A percentile compares a stretch with the other conserved stretches of the same genome.
Conservation (phyloP, 352 stramenopile species). For the Blastocystis sp. region DNA sequence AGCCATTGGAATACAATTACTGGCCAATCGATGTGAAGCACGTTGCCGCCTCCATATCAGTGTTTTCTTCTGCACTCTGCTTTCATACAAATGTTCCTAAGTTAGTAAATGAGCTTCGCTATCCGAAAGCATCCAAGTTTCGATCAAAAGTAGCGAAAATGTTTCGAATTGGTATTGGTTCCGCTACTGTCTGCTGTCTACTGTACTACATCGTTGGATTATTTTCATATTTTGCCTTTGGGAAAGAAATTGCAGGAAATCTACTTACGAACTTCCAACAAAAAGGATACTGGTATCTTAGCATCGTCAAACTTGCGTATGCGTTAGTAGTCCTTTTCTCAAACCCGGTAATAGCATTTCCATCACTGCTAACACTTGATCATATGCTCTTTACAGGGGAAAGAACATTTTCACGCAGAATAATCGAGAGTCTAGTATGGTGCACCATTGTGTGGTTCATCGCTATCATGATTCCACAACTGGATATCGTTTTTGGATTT, state of each 20-base stretch:
- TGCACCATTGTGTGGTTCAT: conserved; percentile 29
- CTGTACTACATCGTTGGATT: conserved; percentile 56
- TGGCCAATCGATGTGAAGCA: neutral
- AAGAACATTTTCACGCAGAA: neutral
- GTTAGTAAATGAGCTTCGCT: conserved; percentile 22
- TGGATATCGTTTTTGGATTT: conserved; percentile 59
- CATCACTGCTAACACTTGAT: neutral
- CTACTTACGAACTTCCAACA: conserved; percentile 59
- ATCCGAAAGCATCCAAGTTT: conserved; percentile 6
- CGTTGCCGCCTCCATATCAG: neutral
- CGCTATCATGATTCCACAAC: neutral
- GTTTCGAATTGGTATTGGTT: neutral
- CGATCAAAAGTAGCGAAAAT: conserved; percentile 55
- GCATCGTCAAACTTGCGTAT: conserved; percentile 62
- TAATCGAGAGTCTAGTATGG: neutral
- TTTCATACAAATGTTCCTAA: conserved; percentile 59
- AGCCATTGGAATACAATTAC: conserved; percentile 29
- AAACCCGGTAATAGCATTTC: conserved; percentile 59
- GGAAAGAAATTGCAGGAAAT: neutral
- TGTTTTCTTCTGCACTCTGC: conserved; percentile 55
- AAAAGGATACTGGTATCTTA: conserved; percentile 29
- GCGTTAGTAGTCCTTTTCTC: conserved; percentile 62
- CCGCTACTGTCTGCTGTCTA: neutral
- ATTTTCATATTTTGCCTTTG: conserved; percentile 61
- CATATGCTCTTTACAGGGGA: neutral